A percentile compares a stretch with the other conserved stretches of the same genome.
Conservation (phyloP, 1,284 basidiomycete genomes). For the Ganoderma meredithae region DNA sequence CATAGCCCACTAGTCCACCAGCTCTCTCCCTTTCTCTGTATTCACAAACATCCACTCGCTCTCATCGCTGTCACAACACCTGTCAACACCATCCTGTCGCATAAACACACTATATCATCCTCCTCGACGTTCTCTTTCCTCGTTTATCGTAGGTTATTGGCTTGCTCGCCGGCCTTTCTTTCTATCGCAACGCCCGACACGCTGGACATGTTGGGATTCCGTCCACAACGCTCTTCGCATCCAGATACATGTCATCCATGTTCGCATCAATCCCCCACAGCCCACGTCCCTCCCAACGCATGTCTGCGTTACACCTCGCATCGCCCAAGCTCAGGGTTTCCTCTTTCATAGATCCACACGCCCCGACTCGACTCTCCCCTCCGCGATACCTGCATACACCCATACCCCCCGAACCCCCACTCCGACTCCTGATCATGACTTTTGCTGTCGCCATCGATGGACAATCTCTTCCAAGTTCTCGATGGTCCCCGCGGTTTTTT, state of each 20-base stretch:
- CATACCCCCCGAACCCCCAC: neutral
- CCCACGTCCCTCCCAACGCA: neutral
- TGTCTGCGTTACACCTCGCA: neutral
- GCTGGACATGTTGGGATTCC: constrained; percentile 14
- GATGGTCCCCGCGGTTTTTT: neutral
- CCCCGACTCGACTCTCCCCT: neutral
- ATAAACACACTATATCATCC: constrained; percentile 20
- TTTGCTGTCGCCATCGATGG: constrained; percentile 5
- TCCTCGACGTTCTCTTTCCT: constrained; percentile 14
- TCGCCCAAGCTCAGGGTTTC: neutral
- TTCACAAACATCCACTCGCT: neutral
- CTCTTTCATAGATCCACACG: neutral
- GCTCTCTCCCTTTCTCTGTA: neutral
- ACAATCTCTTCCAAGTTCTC: neutral
- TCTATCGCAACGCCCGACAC: constrained; percentile 15
- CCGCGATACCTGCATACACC: constrained; percentile 2
- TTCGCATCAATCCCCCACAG: neutral
- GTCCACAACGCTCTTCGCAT: constrained; percentile 3
- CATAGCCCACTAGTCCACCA: constrained; percentile 24
- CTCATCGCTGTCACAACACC: constrained; percentile 3
- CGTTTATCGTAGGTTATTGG: constrained; percentile 27
- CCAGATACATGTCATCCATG: neutral
- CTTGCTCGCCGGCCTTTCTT: constrained; percentile 11
- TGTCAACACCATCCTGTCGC: constrained; percentile 1
- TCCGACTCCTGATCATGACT: neutral